Conservation (phyloP, 2,329 filamentous ascomycete genomes). For the Fusarium foetens region DNA sequence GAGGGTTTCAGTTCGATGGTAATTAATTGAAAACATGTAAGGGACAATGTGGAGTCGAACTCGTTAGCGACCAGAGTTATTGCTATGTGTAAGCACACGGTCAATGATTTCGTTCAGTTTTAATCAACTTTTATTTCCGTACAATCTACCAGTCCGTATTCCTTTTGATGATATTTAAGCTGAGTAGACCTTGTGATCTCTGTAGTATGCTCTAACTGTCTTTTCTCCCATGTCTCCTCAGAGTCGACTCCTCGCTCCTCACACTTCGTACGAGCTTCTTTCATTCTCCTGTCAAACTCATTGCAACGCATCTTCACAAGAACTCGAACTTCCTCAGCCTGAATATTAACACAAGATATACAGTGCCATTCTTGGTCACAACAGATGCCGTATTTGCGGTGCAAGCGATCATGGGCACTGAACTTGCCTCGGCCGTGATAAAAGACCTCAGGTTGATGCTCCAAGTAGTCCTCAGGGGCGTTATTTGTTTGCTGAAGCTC, state of each 20-base stretch:
- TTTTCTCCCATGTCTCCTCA: not conserved
- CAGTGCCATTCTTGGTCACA: not conserved
- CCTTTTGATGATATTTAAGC: not conserved
- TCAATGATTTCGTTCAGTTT: not conserved
- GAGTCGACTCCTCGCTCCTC: not conserved
- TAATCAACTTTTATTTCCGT: not conserved
- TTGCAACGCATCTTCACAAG: too few relatives aligned
- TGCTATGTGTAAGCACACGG: not conserved
- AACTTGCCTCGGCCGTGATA: not conserved
- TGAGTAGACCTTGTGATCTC: not conserved
- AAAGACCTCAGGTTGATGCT: not conserved
- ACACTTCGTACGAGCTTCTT: not conserved
- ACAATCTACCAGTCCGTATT: not conserved
- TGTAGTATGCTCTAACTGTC: not conserved
- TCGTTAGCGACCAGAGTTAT: not conserved
- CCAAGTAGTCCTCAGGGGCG: rapidly evolving
- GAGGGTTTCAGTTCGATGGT: not conserved
- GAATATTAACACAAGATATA: not conserved
- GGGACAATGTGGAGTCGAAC: not conserved
- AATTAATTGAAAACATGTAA: not conserved
- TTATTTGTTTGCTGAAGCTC: not conserved
- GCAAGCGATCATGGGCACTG: not conserved
- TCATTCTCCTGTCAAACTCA: not conserved
- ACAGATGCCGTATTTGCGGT: conserved; percentile 3
- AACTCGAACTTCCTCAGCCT: not conserved